Evolutionary conservation across 2,329 filamentous ascomycete species (phyloP).

Genomic region (Aspergillus quadricinctus): DNA sequence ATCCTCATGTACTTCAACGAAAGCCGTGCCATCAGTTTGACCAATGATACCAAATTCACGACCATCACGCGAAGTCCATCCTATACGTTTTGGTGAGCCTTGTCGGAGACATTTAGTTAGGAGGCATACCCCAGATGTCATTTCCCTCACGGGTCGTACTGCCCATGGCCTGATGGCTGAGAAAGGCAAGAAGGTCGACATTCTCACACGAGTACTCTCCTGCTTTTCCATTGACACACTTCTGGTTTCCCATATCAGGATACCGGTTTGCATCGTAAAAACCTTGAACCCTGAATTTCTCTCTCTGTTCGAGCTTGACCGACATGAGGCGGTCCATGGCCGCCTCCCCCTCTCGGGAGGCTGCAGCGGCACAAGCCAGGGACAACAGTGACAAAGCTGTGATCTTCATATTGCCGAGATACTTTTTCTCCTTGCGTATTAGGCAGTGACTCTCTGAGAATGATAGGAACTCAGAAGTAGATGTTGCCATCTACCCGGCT

Average conservation of each 20-base stretch:
- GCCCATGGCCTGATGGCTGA: constrained; percentile 18
- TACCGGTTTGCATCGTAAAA: constrained; percentile 12
- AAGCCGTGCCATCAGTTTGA: constrained; percentile 15
- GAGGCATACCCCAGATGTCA: constrained; percentile 15
- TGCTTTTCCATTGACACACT: constrained; percentile 13
- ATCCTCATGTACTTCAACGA: constrained; percentile 12
- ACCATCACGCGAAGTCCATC: constrained; percentile 13
- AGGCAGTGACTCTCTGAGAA: not conserved
- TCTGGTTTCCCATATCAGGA: constrained; percentile 2
- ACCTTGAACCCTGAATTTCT: constrained; percentile 9
- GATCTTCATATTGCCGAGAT: constrained; percentile 9
- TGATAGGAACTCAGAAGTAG: not conserved
- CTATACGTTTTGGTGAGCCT: not conserved
- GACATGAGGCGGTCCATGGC: constrained; percentile 15
- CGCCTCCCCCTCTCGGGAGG: constrained; percentile 5
- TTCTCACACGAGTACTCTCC: constrained; percentile 16
- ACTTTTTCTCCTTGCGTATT: not conserved
- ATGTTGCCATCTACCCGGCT: not conserved
- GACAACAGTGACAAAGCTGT: constrained; percentile 9
- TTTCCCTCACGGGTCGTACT: constrained; percentile 16
- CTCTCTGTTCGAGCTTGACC: constrained; percentile 10
- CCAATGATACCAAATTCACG: constrained; percentile 17
- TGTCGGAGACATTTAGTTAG: not conserved
- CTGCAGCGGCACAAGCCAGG: constrained; percentile 5
- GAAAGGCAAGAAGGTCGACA: constrained; percentile 11